Conservation (phyloP, 2,329 filamentous ascomycete genomes). For the Aquanectria penicillioides region DNA sequence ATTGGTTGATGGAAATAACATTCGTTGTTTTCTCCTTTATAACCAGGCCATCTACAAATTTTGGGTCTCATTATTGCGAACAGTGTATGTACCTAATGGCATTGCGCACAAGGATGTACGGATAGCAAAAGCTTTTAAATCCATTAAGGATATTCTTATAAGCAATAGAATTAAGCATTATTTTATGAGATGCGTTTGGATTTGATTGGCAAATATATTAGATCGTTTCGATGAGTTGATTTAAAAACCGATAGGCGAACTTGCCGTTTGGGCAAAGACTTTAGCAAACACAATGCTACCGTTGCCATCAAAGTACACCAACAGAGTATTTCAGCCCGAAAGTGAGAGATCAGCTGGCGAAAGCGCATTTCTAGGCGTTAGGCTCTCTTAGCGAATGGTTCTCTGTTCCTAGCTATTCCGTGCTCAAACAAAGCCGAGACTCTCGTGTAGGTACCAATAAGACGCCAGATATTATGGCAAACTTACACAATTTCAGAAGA, state of each 20-base stretch:
- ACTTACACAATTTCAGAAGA: neutral
- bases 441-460: neutral
- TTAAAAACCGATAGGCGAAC: neutral
- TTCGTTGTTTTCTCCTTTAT: neutral
- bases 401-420: neutral
- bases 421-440: neutral
- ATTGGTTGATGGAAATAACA: neutral
- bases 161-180: neutral
- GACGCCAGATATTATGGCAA: neutral
- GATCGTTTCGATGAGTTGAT: slow-evolving; percentile 1
- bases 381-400: neutral
- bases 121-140: neutral
- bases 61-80: neutral
- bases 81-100: neutral
- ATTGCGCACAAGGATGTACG: neutral
- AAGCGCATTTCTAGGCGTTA: neutral
- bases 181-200: neutral
- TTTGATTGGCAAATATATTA: neutral
- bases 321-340: neutral
- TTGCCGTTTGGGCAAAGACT: neutral
- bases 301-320: neutral
- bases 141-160: neutral
- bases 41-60: neutral
- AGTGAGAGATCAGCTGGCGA: neutral
- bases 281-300: neutral